Percentiles rank a stretch among this genome's conserved stretches.
These are phyloP conservation scores for Acacia melanoxylon DNA, from an alignment of 306 rosid species.

Conservation along the genomic window DNA sequence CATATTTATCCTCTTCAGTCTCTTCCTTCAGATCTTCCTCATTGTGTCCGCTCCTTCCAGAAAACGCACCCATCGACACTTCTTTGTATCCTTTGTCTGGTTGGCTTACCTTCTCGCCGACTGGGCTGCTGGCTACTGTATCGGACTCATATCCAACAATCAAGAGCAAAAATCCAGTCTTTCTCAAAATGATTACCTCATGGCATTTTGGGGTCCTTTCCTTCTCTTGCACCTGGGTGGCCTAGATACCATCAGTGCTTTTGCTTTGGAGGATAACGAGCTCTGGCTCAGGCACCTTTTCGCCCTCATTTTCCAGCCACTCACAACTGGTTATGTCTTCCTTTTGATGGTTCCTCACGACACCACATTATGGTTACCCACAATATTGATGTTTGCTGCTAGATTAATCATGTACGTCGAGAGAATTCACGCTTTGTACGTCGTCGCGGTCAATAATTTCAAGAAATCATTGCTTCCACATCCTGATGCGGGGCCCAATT, in stretches of 20 bases:
- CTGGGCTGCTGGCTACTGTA: too few species aligned
- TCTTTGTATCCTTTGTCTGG: too few species aligned
- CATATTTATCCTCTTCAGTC: too few species aligned
- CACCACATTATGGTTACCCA: neutral
- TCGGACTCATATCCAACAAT: too few species aligned
- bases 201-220: neutral
- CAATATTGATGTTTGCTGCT: neutral
- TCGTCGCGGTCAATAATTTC: conserved; percentile 32
- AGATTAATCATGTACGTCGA: neutral
- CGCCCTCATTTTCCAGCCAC: neutral
- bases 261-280: conserved; percentile 10
- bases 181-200: too few species aligned
- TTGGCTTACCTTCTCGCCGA: too few species aligned
- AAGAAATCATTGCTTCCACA: conserved; percentile 21
- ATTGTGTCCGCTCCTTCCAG: too few species aligned
- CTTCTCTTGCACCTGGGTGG: conserved; percentile 14
- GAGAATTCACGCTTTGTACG: conserved; percentile 8
- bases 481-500: conserved; percentile 36
- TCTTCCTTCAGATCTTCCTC: too few species aligned
- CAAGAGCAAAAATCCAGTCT: too few species aligned
- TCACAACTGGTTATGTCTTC: neutral
- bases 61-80: too few species aligned
- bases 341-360: neutral
- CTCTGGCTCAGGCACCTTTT: neutral
- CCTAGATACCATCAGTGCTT: conserved; percentile 7